Base-by-base conservation (phyloP, 371 early-diverging fungal species). In the Mortierella sp. region DNA sequence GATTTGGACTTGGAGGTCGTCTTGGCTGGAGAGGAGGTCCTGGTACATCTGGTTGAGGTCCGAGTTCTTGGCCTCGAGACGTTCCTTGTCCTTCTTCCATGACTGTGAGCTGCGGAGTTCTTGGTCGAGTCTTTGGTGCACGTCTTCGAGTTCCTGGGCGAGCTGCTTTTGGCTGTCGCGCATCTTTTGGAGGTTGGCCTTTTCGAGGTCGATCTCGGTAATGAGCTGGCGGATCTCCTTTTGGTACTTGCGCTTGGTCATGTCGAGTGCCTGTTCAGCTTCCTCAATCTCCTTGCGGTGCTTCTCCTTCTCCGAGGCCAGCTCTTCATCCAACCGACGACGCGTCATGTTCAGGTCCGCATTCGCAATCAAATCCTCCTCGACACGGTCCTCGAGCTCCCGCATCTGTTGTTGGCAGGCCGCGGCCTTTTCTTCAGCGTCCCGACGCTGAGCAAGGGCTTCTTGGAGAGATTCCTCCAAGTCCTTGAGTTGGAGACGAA, bases 151-250 rank as follows among this genome's bases (percentile, higher is more conserved):
- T 28, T 93, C 92, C 26, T 76, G 77, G 64, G 92, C 92, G 5
- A 95, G 86, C 13, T 89, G 89, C 44, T 90, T 89, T 74, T 92
- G 90, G 34, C 89, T 83, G 50, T 95, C 94, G 81, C 95, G 95
- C 79, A 95, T 88, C 43, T 88, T 87, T n/a, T 93, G 76, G 34
- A 89, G 67, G 75, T 90, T 91, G 72, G 86, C 88, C 88, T 93
- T 94, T 77, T 95, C 95, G 5, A 89, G 81, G 76, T 97, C 97
- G 24, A 97, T 89, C 82, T 96, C 97, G 5, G 89, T 82, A 67
- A 93, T 89, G 50, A 96, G 90, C 48, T 92, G 91, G 72, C 94
- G 94, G 46, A 96, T 86, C 89, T 97, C 95, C 71, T 90, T 92
- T 77, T 95, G 95, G 87, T 95, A 96, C 88, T 94, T 96, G 54